Evolutionary conservation across 768 basidiomycete genomes (phyloP), one percentile per base, ranked within the genome.

Genomic region (Thelephora aurantiotincta): DNA sequence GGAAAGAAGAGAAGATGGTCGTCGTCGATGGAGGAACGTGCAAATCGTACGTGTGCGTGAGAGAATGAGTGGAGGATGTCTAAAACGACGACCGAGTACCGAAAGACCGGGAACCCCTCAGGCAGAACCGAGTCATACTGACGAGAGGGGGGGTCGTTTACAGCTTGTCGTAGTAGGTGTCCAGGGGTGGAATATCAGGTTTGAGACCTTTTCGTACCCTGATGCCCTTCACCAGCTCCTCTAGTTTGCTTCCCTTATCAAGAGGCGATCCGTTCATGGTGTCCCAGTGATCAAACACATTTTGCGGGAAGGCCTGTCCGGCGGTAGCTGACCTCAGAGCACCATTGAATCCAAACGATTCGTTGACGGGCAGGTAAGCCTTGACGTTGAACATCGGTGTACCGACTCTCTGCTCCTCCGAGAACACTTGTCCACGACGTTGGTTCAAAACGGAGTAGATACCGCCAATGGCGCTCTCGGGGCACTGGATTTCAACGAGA

Each of bases 351-450:
- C 94, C 93, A 70, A 96, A 94, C 13, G 87, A 91, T 68, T 90
- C 88, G 63, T 73, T 70, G 63, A 91, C 88, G 57, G 91, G 90
- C 35, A 92, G 74, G 74, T 90, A 91, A 20, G 92, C 92, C 78
- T 96, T 98, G 68, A 99, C 84, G 43, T 85, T 98, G 82, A 94
- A 94, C 91, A 97, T 96, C 53, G 96, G 96, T 14, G 96, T 99
- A 71, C 96, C 94, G 3, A 80, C 73, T 59, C 93, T 74, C 69
- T 98, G 96, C 68, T 97, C 94, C 68, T 97, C 88, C 56, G 84
- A 86, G 78, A 93, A 94, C 52, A 99, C 94, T 64, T 96, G 92
- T 54, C 94, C 94, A 78, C 93, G 88, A 62, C 92, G 87, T 71
- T 85, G 90, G 80, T 96, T 98, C 70, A 91, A 67, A 53, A 76